phyloP scores from a whole-genome alignment of 2,329 filamentous ascomycete genomes.

The Nothophaeocryptopus gaeumannii region DNA sequence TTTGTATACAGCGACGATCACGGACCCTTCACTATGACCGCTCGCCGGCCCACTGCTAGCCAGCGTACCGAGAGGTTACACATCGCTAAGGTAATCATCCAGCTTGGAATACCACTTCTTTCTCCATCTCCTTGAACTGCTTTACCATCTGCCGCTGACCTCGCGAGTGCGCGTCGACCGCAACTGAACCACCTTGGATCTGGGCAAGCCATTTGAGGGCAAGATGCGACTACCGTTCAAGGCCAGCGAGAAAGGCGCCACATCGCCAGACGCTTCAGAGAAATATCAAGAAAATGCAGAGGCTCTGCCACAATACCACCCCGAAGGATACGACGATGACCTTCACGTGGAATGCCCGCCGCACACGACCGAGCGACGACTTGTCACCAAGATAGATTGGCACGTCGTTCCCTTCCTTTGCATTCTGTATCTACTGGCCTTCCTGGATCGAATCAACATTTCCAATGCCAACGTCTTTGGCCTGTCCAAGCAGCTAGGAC shows the following conservation, averaged over 20 bases:
- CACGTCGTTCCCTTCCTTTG: constrained; percentile 51
- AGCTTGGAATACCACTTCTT: no score
- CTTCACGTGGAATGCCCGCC: constrained; percentile 40
- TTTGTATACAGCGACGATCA: no score
- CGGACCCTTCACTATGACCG: no score
- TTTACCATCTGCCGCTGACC: no score
- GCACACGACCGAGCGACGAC: constrained; percentile 49
- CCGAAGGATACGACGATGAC: constrained; percentile 34
- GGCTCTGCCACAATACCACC: not conserved
- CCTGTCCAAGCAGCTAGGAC: constrained; percentile 45
- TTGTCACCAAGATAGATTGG: constrained; percentile 46
- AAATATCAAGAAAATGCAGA: constrained; percentile 5
- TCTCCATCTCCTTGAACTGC: no score
- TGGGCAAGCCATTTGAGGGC: not conserved
- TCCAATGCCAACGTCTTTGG: constrained; percentile 54
- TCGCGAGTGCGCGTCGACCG: no score
- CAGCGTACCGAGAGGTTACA: no score
- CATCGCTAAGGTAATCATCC: no score
- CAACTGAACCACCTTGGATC: no score
- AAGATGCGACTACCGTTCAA: constrained; percentile 12
- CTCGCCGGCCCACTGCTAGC: no score
- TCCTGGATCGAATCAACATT: constrained; percentile 49
- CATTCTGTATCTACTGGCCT: constrained; percentile 48
- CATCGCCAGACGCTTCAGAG: constrained; percentile 8
- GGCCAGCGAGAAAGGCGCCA: constrained; percentile 2